Conservation (phyloP, 768 basidiomycete species). For the Pulveroboletus sp. region DNA sequence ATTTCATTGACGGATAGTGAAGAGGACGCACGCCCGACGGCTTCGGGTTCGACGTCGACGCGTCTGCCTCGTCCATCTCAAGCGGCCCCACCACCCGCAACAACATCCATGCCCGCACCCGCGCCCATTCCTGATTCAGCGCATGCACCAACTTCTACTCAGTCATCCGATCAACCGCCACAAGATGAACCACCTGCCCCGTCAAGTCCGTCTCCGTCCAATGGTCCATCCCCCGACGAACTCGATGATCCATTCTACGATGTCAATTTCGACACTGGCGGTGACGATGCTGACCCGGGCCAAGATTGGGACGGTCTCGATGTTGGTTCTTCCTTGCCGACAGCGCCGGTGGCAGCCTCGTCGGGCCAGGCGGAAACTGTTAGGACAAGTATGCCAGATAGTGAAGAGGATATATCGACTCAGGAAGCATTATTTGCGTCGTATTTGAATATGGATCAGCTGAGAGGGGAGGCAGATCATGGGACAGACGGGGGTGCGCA, state of each 20-base stretch:
- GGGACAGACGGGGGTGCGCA: not conserved
- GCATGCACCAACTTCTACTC: not conserved
- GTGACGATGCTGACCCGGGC: not conserved
- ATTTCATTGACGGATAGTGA: slow-evolving; percentile 32
- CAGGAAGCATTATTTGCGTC: slow-evolving; percentile 19
- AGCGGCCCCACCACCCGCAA: not conserved
- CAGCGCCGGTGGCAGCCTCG: not conserved
- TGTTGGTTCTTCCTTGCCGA: slow-evolving; percentile 6
- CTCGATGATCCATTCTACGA: slow-evolving; percentile 12
- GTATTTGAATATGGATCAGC: slow-evolving; percentile 22
- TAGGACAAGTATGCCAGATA: not conserved
- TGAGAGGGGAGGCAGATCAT: slow-evolving; percentile 1
- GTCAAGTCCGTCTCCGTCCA: slow-evolving; percentile 1
- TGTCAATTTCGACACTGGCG: slow-evolving; percentile 11
- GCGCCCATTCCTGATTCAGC: not conserved
- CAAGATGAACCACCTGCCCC: not conserved
- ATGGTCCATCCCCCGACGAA: slow-evolving; percentile 6
- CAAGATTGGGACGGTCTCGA: slow-evolving; percentile 7
- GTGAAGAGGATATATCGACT: not conserved
- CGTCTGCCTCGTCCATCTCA: not conserved
- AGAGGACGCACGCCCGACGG: not conserved
- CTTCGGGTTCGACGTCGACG: not conserved
- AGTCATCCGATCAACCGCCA: not conserved
- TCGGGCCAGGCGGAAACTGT: not conserved
- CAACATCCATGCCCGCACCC: not conserved